Conservation (phyloP, 331 rosid genomes). For the Acacia pycnantha region DNA sequence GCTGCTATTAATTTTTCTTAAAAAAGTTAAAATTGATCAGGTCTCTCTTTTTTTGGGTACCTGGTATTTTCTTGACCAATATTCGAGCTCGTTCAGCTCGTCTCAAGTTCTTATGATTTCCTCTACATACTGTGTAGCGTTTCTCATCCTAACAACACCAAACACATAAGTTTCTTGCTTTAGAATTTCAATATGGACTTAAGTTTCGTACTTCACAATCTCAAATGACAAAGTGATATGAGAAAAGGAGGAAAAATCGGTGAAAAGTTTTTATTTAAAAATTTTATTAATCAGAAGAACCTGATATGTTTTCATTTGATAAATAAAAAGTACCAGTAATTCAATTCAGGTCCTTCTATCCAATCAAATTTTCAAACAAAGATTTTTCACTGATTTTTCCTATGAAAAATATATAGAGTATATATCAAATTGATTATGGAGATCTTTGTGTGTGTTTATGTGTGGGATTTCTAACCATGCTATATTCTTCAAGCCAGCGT, state of each 20-base stretch:
- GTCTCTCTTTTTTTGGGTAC: not conserved
- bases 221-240: not conserved
- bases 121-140: slow-evolving; percentile 70
- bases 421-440: not conserved
- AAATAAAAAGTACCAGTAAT: too few relatives aligned
- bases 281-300: too few relatives aligned
- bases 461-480: slow-evolving; percentile 42
- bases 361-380: too few relatives aligned
- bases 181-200: not conserved
- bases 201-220: not conserved
- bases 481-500: slow-evolving; percentile 14
- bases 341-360: too few relatives aligned
- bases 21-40: not conserved
- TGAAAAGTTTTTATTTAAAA: too few relatives aligned
- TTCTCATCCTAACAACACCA: slow-evolving; percentile 57
- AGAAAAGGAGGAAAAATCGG: not conserved
- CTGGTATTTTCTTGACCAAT: not conserved
- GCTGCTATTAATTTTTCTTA: not conserved
- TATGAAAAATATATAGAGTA: not conserved
- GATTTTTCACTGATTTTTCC: too few relatives aligned
- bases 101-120: slow-evolving; percentile 69
- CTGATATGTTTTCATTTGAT: too few relatives aligned
- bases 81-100: slow-evolving; percentile 54
- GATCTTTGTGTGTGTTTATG: not conserved
- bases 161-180: not conserved